These are phyloP conservation scores for Cryptococcus floricola DNA, from an alignment of 1,284 basidiomycete genomes.

Conservation along the genomic window DNA sequence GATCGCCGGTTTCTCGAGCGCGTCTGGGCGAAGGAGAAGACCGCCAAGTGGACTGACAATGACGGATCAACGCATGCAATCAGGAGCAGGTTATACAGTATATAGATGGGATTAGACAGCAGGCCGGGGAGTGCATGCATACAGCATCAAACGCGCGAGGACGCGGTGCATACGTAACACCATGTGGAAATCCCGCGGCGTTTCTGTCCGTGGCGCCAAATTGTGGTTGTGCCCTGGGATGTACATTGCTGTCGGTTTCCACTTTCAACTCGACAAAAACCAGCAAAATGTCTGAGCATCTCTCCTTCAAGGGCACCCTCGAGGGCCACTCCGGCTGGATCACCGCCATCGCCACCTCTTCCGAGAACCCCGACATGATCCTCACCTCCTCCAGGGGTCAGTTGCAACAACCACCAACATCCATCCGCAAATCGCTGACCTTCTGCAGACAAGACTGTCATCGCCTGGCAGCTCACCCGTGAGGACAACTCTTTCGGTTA, in stretches of 20 bases:
- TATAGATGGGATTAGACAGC: too few species aligned
- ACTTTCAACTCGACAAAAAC: background rate
- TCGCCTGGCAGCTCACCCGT: constrained; percentile 98
- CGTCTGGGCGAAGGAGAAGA: too few species aligned
- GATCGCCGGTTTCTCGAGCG: too few species aligned
- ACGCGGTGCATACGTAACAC: too few species aligned
- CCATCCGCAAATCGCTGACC: background rate
- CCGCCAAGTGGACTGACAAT: too few species aligned
- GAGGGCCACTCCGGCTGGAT: constrained; percentile 96
- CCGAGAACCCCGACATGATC: constrained; percentile 96
- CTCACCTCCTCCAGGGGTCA: constrained; percentile 92
- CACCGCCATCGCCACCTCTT: constrained; percentile 92
- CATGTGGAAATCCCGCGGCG: too few species aligned
- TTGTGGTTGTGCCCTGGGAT: background rate
- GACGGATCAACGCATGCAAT: too few species aligned
- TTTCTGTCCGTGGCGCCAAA: background rate
- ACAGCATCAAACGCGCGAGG: too few species aligned
- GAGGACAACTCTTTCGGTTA: constrained; percentile 85
- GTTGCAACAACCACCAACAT: constrained; percentile 26
- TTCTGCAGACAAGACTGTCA: constrained; percentile 94
- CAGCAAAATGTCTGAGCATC: constrained; percentile 68
- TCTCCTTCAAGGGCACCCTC: constrained; percentile 88
- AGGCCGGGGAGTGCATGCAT: too few species aligned
- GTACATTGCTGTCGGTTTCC: background rate
- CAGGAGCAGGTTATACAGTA: too few species aligned